Evolutionary conservation across 495 filamentous ascomycete species (phyloP), one percentile per base, ranked within the genome.

Genomic region (Schizothecium vesticola): DNA sequence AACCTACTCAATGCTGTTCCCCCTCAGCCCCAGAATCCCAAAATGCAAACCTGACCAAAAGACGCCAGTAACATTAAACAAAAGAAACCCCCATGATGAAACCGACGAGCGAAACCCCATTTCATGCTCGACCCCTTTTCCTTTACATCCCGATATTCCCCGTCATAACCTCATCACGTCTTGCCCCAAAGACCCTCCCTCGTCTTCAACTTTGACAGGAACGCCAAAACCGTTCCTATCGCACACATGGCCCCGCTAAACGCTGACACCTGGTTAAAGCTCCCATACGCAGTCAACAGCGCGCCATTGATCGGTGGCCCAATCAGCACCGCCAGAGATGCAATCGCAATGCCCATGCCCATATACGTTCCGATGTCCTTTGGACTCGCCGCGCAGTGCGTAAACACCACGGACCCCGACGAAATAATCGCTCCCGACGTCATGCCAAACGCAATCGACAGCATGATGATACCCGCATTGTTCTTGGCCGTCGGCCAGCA

Each of bases 301-400:
- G 76, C 81, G 0, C 86, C 86, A 66, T 81, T 83, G 21, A 86
- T 77, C 0, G 86, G 86, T 19, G 86, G 85, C 0, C 85, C 84
- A 33, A 86, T 81, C 63, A 88, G 60, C 4, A 74, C 73, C 1
- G 79, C 81, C 7, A 86, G 55, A 0, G 83, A 77, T 3, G 72
- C 73, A 16, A 85, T 13, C 0, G 76, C 76, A 73, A 87, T 78
- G 2, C 81, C 84, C 83, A 84, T 85, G 21, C 85, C 85, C 65
- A 86, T 81, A 69, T 87, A 87, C 0, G 84, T 86, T 1, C 85
- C 85, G 21, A 86, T 75, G 36, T 86, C 72, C 65, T 75, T 74
- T 1, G 80, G 79, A 63, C 84, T 74, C 26, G 73, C 73, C 7
- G 81, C 70, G 62, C 78, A 80, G 43, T 77, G 67, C 0, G 81